Conservation (phyloP, 2,329 filamentous ascomycete genomes). For the Rhynchosporium graminicola region DNA sequence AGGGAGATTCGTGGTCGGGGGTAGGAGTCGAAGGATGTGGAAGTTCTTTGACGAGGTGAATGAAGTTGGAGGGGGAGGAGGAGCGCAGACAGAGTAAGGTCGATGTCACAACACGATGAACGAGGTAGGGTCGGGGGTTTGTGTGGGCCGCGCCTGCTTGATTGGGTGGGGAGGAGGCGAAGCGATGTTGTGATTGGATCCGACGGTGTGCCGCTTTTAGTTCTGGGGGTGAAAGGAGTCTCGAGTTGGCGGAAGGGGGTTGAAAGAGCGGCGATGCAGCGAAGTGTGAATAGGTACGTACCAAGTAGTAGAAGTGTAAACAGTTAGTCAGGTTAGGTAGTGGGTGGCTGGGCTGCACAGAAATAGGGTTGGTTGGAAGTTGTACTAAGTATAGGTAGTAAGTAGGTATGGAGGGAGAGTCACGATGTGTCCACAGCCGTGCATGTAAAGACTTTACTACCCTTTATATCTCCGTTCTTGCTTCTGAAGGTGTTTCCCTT, state of each 20-base stretch:
- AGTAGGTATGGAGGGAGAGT: too few species aligned
- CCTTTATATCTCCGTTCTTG: too few species aligned
- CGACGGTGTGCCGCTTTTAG: constrained; percentile 20
- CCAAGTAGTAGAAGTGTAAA: constrained; percentile 5
- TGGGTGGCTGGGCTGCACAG: background rate
- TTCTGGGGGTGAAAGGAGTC: constrained; percentile 4
- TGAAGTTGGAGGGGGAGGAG: constrained; percentile 27
- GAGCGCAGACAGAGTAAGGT: constrained; percentile 16
- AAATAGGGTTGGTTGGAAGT: background rate
- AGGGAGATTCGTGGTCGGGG: constrained; percentile 37
- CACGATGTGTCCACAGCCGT: too few species aligned
- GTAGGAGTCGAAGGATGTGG: constrained; percentile 26
- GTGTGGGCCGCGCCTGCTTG: constrained; percentile 37
- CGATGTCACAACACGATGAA: constrained; percentile 30
- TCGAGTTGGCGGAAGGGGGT: background rate
- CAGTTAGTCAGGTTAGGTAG: background rate
- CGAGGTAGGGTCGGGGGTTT: constrained; percentile 15
- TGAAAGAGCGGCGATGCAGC: constrained; percentile 9
- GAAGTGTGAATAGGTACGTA: constrained; percentile 7
- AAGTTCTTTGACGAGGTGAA: constrained; percentile 24
- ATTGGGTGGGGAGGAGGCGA: constrained; percentile 35
- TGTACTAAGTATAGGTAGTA: too few species aligned
- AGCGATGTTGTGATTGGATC: constrained; percentile 23
- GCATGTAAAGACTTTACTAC: too few species aligned
- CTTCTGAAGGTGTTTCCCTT: too few species aligned